phyloP scores from a whole-genome alignment of 805 yeast genomes.

The Hanseniaspora jakobsenii region DNA sequence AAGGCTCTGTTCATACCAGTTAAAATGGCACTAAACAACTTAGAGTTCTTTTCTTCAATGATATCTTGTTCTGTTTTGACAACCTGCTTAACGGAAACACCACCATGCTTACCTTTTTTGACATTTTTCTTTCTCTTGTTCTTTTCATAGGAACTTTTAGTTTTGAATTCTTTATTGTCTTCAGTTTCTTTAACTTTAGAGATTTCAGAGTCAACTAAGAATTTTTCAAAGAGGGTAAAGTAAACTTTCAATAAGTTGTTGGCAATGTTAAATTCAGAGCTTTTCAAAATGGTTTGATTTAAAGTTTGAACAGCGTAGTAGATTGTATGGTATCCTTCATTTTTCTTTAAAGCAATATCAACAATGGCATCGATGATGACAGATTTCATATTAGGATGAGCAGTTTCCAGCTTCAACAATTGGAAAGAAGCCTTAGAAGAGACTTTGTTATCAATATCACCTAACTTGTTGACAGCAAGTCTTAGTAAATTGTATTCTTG shows the following conservation, averaged over 20 bases:
- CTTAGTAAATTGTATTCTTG: conserved; percentile 86
- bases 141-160: conserved; percentile 37
- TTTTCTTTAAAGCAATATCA: conserved; percentile 64
- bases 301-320: conserved; percentile 81
- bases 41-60: conserved; percentile 67
- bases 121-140: conserved; percentile 60
- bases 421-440: conserved; percentile 78
- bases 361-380: conserved; percentile 67
- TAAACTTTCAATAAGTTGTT: conserved; percentile 73
- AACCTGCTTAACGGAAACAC: conserved; percentile 52
- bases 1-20: conserved; percentile 94
- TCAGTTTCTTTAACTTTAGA: conserved; percentile 32
- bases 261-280: conserved; percentile 67
- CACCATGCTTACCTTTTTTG: conserved; percentile 81
- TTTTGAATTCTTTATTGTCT: conserved; percentile 24
- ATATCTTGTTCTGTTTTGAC: conserved; percentile 55
- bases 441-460: conserved; percentile 84
- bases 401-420: conserved; percentile 67
- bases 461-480: conserved; percentile 84
- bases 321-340: conserved; percentile 72
- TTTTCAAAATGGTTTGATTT: conserved; percentile 82
- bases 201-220: conserved; percentile 38
- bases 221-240: conserved; percentile 73
- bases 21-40: conserved; percentile 75
- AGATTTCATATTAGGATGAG: conserved; percentile 90